phyloP scores from a whole-genome alignment of 225 moss, liverwort and hornwort species.

The Sphagnum contortum region DNA sequence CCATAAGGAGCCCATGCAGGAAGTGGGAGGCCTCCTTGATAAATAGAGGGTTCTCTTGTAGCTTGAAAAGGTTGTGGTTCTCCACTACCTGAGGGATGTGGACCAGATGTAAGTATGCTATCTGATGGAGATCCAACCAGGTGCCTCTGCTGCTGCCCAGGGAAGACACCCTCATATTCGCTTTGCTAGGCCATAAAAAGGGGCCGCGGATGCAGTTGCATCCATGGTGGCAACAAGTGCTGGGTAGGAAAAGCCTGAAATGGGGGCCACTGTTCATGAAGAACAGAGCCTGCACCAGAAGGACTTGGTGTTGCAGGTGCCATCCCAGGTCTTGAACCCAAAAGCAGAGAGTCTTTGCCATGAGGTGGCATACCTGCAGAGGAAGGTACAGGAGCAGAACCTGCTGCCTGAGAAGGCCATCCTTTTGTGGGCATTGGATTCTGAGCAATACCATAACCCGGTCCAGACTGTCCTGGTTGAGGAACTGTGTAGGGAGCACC shows the following conservation, averaged over 20 bases:
- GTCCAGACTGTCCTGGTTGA: conserved; percentile 32
- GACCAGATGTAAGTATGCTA: conserved; percentile 31
- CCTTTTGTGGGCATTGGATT: conserved; percentile 32
- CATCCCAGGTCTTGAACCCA: conserved; percentile 19
- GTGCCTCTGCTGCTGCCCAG: conserved; percentile 28
- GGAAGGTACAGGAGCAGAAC: conserved; percentile 30
- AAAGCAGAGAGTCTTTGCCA: conserved; percentile 5
- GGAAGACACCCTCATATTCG: conserved; percentile 23
- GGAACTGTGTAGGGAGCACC: conserved; percentile 37
- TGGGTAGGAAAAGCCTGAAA: conserved; percentile 29
- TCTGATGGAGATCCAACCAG: conserved; percentile 22
- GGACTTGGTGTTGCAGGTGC: conserved; percentile 13
- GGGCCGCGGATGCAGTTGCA: conserved; percentile 37
- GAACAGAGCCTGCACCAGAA: conserved; percentile 17
- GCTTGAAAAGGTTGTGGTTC: conserved; percentile 33
- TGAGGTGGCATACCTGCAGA: conserved; percentile 19
- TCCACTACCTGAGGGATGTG: conserved; percentile 24
- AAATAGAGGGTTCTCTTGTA: conserved; percentile 18
- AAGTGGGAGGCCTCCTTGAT: conserved; percentile 33
- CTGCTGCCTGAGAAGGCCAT: conserved; percentile 62
- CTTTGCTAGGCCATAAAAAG: conserved; percentile 29
- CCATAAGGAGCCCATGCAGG: conserved; percentile 37
- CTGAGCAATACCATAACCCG: conserved; percentile 47
- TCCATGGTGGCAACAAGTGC: conserved; percentile 35
- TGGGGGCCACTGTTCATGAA: conserved; percentile 12